Base-by-base conservation (phyloP, 73 alveolate genomes). In the Paramecium biaurelia region DNA sequence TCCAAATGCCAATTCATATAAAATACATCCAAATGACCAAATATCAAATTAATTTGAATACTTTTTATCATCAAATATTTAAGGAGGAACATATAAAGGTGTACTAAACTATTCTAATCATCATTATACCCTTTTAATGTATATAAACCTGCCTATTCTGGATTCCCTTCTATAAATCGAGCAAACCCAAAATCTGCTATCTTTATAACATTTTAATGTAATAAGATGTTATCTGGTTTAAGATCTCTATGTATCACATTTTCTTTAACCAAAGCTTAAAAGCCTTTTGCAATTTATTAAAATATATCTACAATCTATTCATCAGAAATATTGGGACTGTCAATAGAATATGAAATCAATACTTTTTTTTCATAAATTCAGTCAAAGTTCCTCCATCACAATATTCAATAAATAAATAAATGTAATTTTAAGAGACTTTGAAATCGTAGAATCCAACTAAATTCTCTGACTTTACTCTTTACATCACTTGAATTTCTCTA, bases 211-310 rank as follows among this genome's bases (percentile, higher is more conserved):
- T 42, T 63, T 10, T 89, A 24, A 70, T 89, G 94, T 8, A 89
- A 41, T 37, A 95, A 70, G 57, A 95, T 94, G 56, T 95, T 95
- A 45, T 95, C 98, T 34, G 96, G 98, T 45, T 95, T 95, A 24
- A 95, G 59, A 92, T 95, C 98, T 74, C 98, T 41, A 68, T 95
- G 98, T 85, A 95, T 93, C 15, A 94, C 86, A 43, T 92, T 76
- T 47, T 94, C 95, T 88, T 94, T 87, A 30, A 53, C 70, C 23
- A 94, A 76, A 2, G 92, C 70, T 47, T 84, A 89, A 57, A 89
- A 85, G 0, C 97, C 96, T 63, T 95, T 94, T 1, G 94, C 93
- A n/a, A 96, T 92, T 93, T 96, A 94, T 20, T 88, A 84, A 82
- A 96, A 92, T 57, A 92, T 95, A 34, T 90, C 92, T 58, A 86